Base-by-base conservation (phyloP, 192 early-diverging fungal genomes). In the Geranomyces variabilis region DNA sequence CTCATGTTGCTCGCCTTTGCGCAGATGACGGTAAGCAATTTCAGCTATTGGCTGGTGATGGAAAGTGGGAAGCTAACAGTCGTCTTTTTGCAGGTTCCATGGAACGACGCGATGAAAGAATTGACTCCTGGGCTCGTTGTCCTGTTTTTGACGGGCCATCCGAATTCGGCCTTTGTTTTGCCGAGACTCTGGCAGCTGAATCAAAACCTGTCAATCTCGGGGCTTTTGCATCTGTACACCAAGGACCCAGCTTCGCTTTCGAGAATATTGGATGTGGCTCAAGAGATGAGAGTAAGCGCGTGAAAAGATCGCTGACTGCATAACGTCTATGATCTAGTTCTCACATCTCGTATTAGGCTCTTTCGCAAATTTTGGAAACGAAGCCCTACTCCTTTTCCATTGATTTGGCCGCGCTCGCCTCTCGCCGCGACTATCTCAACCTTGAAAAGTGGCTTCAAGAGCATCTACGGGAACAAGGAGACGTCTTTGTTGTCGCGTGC, bases 371-470 rank as follows among this genome's bases (percentile, higher is more conserved):
- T 30, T 74, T 95, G 9, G 88, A 92, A 56, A 75, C 82, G 14
- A 87, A 89, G 57, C 86, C 86, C 2, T 88, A 83, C 60, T 71
- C 75, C 1, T 94, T 95, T 75, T 65, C 90, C 0, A 91, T 95
- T 55, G 93, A 94, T 59, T 70, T 95, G 21, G 92, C 92, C 29
- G 85, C 90, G 0, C 77, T 95, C 14, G 92, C 93, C 3, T 89
- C 89, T 1, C 81, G 92, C 8, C 78, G 91, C 28, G 90, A 93
- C 65, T 91, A 88, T 56, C 72, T 95, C 4, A 93, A 92, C 63
- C 70, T 95, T 0, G 93, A 94, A 68, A 93, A 93, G 74, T 95
- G 92, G 92, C 74, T 95, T 10, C 86, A 83, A 63, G 92, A 92
- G 51, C 88, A 89, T 30, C 83, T 94, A 13, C 58, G 71, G 8